These are phyloP conservation scores for Pythium monospermum DNA, from an alignment of 352 stramenopile genomes.

Conservation along the genomic window DNA sequence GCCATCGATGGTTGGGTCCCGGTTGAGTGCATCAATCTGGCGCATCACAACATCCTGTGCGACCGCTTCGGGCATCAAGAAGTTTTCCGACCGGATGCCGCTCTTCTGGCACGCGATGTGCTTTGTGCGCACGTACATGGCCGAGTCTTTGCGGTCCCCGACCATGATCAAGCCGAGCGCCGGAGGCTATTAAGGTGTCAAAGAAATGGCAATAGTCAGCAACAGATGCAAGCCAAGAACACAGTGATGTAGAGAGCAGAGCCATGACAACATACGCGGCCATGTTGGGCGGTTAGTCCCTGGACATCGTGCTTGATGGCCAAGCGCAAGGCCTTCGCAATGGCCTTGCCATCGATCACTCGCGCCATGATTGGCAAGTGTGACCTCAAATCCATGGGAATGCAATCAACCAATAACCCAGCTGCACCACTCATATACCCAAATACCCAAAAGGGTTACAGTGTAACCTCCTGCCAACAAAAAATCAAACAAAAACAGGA, in stretches of 20 bases:
- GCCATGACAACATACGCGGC: slow-evolving; percentile 31
- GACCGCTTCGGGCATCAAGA: slow-evolving; percentile 61
- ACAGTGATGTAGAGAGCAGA: neutral
- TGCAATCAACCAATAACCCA: slow-evolving; percentile 1
- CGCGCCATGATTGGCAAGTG: slow-evolving; percentile 23
- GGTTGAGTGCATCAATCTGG: slow-evolving; percentile 74
- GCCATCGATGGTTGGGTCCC: slow-evolving; percentile 70
- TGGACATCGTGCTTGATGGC: slow-evolving; percentile 59
- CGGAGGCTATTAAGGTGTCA: slow-evolving; percentile 58
- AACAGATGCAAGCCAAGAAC: no score
- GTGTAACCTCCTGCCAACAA: neutral
- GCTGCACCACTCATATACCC: neutral
- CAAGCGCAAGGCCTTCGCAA: slow-evolving; percentile 56
- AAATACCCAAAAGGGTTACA: neutral
- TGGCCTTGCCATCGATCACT: slow-evolving; percentile 68
- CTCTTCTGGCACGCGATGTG: slow-evolving; percentile 93
- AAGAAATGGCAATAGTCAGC: no score
- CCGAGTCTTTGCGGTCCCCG: slow-evolving; percentile 93
- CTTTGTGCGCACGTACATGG: slow-evolving; percentile 98
- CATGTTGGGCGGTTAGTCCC: slow-evolving; percentile 40
- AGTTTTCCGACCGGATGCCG: slow-evolving; percentile 91
- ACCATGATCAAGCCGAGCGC: slow-evolving; percentile 98
- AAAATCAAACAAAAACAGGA: no score
- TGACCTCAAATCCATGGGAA: no score
- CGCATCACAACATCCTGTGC: slow-evolving; percentile 48